Conservation (phyloP, 176 grass and related monocot genomes). For the Saccharum spontaneum region DNA sequence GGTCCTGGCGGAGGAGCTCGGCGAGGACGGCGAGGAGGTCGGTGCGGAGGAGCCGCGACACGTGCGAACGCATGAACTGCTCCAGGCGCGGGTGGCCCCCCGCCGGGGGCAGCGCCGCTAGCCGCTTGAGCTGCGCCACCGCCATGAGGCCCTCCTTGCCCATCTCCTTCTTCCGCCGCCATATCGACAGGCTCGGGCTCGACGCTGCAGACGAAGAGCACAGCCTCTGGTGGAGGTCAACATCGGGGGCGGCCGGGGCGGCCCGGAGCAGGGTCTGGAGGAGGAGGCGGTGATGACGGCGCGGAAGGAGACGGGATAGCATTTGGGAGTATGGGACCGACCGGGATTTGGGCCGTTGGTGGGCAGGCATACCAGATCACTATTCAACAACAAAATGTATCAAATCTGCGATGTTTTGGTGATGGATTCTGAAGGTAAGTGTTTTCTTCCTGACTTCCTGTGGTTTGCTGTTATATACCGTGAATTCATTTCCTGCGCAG, state of each 20-base stretch:
- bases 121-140: constrained; percentile 84
- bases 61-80: constrained; percentile 75
- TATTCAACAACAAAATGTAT: neutral
- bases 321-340: neutral
- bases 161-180: constrained; percentile 95
- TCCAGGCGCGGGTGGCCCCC: constrained; percentile 44
- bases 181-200: constrained; percentile 74
- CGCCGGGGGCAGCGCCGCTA: constrained; percentile 48
- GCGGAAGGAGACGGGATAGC: constrained; percentile 32
- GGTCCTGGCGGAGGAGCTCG: constrained; percentile 85
- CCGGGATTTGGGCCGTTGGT: neutral
- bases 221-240: neutral
- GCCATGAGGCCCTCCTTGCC: constrained; percentile 91
- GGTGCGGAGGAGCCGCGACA: constrained; percentile 76
- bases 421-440: constrained; percentile 15
- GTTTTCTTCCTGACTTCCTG: neutral
- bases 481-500: too few species aligned
- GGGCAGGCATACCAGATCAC: neutral
- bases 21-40: constrained; percentile 83
- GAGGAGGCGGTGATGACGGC: constrained; percentile 25
- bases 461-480: too few species aligned
- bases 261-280: constrained; percentile 26
- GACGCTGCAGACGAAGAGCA: constrained; percentile 53
- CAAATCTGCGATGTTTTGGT: neutral
- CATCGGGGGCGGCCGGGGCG: neutral